These are phyloP conservation scores for Corylus avellana DNA, from an alignment of 306 rosid genomes.

Conservation along the genomic window DNA sequence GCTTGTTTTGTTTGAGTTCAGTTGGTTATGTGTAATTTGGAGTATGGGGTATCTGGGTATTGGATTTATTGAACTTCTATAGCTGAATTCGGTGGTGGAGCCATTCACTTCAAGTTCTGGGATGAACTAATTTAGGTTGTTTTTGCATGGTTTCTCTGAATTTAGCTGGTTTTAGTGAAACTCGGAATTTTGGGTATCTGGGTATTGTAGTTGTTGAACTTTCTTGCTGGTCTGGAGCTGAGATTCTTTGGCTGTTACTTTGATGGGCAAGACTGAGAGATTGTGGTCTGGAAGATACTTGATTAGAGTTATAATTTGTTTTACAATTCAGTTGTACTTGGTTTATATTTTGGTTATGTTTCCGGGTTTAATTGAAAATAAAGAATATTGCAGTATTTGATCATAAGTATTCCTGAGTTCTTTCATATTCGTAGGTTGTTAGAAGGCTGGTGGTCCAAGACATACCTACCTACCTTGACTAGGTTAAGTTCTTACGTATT, in stretches of 20 bases:
- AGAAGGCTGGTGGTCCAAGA: background rate
- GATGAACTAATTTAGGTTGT: background rate
- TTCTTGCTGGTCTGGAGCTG: background rate
- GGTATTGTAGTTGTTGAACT: background rate
- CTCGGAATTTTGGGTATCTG: background rate
- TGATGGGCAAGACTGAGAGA: background rate
- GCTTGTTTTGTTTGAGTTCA: slow-evolving; percentile 8
- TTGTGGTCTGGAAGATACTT: background rate
- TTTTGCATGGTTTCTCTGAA: background rate
- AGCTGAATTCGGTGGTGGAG: background rate
- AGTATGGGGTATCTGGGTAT: slow-evolving; percentile 10
- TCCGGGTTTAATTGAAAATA: background rate
- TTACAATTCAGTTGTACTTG: background rate
- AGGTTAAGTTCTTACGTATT: background rate
- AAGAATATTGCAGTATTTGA: background rate
- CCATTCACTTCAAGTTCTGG: background rate
- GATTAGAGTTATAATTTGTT: background rate
- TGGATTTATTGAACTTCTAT: background rate
- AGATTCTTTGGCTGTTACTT: background rate
- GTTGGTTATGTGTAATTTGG: background rate
- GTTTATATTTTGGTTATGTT: background rate
- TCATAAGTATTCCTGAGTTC: background rate
- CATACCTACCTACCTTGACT: background rate
- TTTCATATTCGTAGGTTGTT: background rate
- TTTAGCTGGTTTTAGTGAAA: background rate